These are phyloP conservation scores for Linum usitatissimum DNA, from an alignment of 345 rosid genomes.

Conservation along the genomic window DNA sequence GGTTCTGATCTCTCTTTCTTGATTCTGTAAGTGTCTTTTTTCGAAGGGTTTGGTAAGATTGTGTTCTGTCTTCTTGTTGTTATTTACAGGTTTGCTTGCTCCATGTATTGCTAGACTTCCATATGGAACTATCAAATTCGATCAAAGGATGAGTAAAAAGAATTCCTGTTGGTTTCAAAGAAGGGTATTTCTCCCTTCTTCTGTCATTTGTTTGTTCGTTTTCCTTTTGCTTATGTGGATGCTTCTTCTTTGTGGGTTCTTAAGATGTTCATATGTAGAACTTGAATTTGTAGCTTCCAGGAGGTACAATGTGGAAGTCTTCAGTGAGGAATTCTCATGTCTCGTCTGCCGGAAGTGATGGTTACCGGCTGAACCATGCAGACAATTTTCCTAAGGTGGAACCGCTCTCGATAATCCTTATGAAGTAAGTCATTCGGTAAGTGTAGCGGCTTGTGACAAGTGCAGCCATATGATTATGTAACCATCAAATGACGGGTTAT, in stretches of 20 bases:
- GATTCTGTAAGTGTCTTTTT: not conserved
- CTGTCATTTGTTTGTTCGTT: not conserved
- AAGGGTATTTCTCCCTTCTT: constrained; percentile 2
- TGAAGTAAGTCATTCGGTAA: constrained; percentile 43
- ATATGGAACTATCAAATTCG: constrained; percentile 10
- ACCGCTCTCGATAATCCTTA: constrained; percentile 35
- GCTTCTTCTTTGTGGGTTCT: no score
- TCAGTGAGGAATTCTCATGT: constrained; percentile 5
- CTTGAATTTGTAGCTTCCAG: constrained; percentile 12
- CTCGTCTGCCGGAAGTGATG: constrained; percentile 15
- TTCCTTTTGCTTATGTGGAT: not conserved
- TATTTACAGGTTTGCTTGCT: constrained; percentile 19
- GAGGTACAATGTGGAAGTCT: constrained; percentile 9
- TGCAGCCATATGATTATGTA: not conserved
- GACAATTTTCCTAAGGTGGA: constrained; percentile 22
- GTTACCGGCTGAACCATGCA: constrained; percentile 19
- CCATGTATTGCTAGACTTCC: constrained; percentile 12
- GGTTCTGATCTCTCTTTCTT: not conserved
- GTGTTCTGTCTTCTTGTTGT: not conserved
- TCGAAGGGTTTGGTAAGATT: no score
- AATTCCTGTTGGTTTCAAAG: not conserved
- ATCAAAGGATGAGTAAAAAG: constrained; percentile 2
- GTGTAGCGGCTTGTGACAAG: not conserved
- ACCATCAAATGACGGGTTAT: not conserved
- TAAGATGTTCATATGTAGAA: constrained; percentile 4